Conservation (phyloP, 192 early-diverging fungal species). For the Coemansia sp. region DNA sequence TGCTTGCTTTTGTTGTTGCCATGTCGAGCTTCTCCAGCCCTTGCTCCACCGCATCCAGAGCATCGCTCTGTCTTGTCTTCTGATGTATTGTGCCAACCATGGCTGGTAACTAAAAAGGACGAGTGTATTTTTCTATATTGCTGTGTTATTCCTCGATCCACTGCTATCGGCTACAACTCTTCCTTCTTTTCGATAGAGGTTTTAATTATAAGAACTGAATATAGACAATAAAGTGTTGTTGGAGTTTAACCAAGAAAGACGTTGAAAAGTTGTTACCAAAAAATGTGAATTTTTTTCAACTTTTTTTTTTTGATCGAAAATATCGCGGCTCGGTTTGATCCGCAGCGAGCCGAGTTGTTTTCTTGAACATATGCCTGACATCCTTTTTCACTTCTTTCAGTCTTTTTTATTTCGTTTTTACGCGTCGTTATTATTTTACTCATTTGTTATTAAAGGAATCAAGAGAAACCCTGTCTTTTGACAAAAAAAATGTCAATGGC, state of each 20-base stretch:
- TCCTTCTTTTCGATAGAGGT: not conserved
- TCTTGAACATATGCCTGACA: not conserved
- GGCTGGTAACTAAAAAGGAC: not conserved
- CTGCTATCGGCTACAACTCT: not conserved
- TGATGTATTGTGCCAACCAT: constrained; percentile 13
- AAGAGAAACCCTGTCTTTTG: not conserved
- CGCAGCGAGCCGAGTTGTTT: not conserved
- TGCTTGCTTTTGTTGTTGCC: constrained; percentile 2
- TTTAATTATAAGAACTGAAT: not conserved
- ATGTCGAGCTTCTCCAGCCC: constrained; percentile 39
- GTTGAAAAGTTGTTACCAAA: not conserved
- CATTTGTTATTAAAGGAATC: not conserved
- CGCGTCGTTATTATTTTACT: no score
- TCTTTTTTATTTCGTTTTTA: no score
- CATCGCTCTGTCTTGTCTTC: not conserved
- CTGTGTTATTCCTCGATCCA: not conserved
- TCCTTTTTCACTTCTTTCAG: not conserved
- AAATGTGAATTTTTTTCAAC: constrained; percentile 7
- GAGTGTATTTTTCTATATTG: not conserved
- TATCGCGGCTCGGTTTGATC: not conserved
- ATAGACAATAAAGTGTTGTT: not conserved
- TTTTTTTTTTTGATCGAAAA: not conserved
- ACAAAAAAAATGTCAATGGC: not conserved
- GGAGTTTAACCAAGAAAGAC: not conserved
- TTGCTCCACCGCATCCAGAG: constrained; percentile 35